A percentile compares a stretch with the other conserved stretches of the same genome.
Evolutionary conservation across 2,329 filamentous ascomycete species (phyloP).

Genomic region (Fusarium virguliforme): DNA sequence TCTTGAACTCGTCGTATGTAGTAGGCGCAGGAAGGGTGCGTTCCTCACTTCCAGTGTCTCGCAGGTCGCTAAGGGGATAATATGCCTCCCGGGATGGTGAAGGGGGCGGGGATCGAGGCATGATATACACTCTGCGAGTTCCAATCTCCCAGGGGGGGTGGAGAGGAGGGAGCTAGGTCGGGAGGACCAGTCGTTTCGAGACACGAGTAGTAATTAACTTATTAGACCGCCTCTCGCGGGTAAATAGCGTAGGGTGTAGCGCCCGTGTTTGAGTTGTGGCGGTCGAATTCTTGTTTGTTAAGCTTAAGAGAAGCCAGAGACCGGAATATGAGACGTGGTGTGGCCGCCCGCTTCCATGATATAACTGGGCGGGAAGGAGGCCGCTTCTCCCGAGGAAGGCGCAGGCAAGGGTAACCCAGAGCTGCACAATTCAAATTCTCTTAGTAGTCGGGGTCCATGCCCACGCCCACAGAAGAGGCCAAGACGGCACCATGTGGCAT

Average conservation of each 20-base stretch:
- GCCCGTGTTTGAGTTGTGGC: constrained; percentile 8
- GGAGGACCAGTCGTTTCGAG: constrained; percentile 16
- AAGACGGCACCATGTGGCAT: constrained; percentile 24
- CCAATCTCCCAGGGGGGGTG: constrained; percentile 14
- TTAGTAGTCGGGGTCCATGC: no score
- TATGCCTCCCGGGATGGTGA: constrained; percentile 38
- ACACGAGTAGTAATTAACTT: neutral
- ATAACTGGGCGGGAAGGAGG: constrained; percentile 7
- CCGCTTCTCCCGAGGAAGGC: constrained; percentile 12
- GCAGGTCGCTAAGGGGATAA: constrained; percentile 29
- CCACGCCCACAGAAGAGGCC: neutral
- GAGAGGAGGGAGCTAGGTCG: neutral
- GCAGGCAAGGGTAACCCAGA: neutral
- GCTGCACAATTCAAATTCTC: no score
- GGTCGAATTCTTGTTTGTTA: constrained; percentile 11
- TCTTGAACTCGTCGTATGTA: constrained; percentile 48
- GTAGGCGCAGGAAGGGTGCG: constrained; percentile 50
- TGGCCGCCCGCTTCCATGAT: neutral
- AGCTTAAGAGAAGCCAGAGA: constrained; percentile 7
- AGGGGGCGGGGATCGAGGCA: constrained; percentile 43
- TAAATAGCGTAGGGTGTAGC: neutral
- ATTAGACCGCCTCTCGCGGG: constrained; percentile 7
- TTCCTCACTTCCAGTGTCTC: constrained; percentile 28
- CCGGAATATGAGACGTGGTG: neutral
- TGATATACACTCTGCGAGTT: neutral